Evolutionary conservation across 2,329 filamentous ascomycete genomes (phyloP).

Genomic region (Ophiostoma novo-ulmi): DNA sequence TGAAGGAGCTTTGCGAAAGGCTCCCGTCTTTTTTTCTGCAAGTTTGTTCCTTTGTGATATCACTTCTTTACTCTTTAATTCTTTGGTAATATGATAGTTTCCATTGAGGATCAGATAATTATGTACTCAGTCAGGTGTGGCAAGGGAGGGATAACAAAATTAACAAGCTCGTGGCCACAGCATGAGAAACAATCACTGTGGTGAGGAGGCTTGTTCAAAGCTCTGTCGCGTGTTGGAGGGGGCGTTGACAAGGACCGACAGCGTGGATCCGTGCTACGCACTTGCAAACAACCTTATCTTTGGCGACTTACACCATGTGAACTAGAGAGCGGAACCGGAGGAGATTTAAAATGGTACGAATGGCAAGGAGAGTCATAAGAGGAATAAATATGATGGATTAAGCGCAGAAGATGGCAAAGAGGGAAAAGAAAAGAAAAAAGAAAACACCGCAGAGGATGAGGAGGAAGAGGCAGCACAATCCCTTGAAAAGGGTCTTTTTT

Average conservation of each 20-base stretch:
- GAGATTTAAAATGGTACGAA: background rate
- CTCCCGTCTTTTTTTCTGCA: background rate
- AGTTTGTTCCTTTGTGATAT: background rate
- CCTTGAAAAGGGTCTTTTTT: background rate
- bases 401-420: background rate
- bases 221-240: background rate
- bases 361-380: background rate
- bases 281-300: background rate
- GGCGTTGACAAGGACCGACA: background rate
- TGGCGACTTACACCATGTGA: background rate
- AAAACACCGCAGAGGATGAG: background rate
- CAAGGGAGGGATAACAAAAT: background rate
- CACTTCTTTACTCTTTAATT: background rate
- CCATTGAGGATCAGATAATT: background rate
- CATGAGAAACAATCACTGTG: background rate
- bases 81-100: background rate
- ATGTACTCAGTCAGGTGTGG: background rate
- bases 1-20: background rate
- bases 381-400: background rate
- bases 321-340: background rate
- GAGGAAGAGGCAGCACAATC: background rate
- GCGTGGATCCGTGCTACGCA: no score
- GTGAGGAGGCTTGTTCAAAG: background rate
- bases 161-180: background rate
- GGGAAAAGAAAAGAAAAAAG: background rate